A percentile compares a stretch with the other conserved stretches of the same genome.
Conservation (phyloP, 108 stramenopile genomes). For the Seminavis robusta region DNA sequence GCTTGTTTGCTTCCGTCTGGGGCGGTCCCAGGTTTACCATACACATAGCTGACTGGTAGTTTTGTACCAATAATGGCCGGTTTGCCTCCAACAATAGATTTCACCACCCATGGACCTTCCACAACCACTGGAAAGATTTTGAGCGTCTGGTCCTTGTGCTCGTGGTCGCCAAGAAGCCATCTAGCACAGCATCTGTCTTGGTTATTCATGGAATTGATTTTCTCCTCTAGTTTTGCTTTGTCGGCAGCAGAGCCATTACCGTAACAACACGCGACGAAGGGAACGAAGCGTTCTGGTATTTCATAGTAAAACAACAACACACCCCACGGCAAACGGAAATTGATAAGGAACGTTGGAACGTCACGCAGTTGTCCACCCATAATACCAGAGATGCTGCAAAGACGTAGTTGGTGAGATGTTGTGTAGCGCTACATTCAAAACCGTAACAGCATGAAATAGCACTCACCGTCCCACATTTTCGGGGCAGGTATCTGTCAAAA, state of each 20-base stretch:
- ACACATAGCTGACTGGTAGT: slow-evolving; percentile 61
- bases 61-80: slow-evolving; percentile 78
- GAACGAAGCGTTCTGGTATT: slow-evolving; percentile 69
- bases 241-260: slow-evolving; percentile 38
- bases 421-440: background rate
- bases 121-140: slow-evolving; percentile 80
- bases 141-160: slow-evolving; percentile 54
- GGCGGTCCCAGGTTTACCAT: too few relatives aligned
- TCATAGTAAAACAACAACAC: slow-evolving; percentile 77
- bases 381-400: slow-evolving; percentile 37
- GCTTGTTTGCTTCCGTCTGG: slow-evolving; percentile 40
- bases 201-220: slow-evolving; percentile 38
- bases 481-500: slow-evolving; percentile 76
- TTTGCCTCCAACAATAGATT: slow-evolving; percentile 72
- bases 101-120: slow-evolving; percentile 85
- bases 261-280: slow-evolving; percentile 48
- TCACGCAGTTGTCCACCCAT: slow-evolving; percentile 70
- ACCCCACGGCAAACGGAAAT: slow-evolving; percentile 90
- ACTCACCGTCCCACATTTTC: slow-evolving; percentile 60
- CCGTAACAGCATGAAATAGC: background rate
- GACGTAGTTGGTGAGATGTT: too few relatives aligned
- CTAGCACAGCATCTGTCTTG: slow-evolving; percentile 57
- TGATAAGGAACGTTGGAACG: slow-evolving; percentile 79
- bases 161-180: slow-evolving; percentile 40
- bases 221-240: slow-evolving; percentile 37